phyloP scores from a whole-genome alignment of 2,329 filamentous ascomycete genomes.

The Colletotrichum noveboracense region DNA sequence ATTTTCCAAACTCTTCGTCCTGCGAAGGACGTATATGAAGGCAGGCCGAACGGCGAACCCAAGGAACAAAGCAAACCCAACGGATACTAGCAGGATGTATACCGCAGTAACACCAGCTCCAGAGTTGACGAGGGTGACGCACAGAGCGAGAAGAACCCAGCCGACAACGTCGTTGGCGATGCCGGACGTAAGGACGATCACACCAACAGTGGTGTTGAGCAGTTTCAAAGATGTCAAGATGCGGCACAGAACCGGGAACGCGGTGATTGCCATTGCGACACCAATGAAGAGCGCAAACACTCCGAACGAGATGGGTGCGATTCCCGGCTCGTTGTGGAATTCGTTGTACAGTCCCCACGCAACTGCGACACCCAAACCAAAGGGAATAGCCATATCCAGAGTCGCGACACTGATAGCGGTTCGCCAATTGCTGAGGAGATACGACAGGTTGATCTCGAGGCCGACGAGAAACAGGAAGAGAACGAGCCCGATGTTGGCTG shows the following conservation, averaged over 20 bases:
- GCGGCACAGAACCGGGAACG: slow-evolving; percentile 88
- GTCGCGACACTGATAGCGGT: slow-evolving; percentile 79
- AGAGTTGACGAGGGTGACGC: slow-evolving; percentile 91
- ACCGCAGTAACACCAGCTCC: slow-evolving; percentile 81
- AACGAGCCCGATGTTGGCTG: slow-evolving; percentile 83
- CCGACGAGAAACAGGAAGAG: slow-evolving; percentile 89
- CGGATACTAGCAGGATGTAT: slow-evolving; percentile 78
- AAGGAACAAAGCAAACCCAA: slow-evolving; percentile 81
- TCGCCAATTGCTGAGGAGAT: slow-evolving; percentile 81
- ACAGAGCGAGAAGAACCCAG: slow-evolving; percentile 92
- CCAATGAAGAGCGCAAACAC: slow-evolving; percentile 79
- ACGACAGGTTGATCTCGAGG: slow-evolving; percentile 82
- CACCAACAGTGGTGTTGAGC: slow-evolving; percentile 80
- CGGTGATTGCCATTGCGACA: slow-evolving; percentile 89
- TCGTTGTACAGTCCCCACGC: slow-evolving; percentile 81
- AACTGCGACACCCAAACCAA: slow-evolving; percentile 80
- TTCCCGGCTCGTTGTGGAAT: slow-evolving; percentile 57
- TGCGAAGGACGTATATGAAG: slow-evolving; percentile 76
- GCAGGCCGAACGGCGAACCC: slow-evolving; percentile 73
- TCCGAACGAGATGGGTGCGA: slow-evolving; percentile 52
- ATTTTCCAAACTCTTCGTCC: slow-evolving; percentile 80
- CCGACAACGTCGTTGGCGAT: slow-evolving; percentile 81
- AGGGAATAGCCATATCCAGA: slow-evolving; percentile 81
- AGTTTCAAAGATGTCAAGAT: slow-evolving; percentile 92
- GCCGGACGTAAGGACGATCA: slow-evolving; percentile 88